Evolutionary conservation across 768 basidiomycete species (phyloP).

Genomic region (Pulveroboletus sp.): DNA sequence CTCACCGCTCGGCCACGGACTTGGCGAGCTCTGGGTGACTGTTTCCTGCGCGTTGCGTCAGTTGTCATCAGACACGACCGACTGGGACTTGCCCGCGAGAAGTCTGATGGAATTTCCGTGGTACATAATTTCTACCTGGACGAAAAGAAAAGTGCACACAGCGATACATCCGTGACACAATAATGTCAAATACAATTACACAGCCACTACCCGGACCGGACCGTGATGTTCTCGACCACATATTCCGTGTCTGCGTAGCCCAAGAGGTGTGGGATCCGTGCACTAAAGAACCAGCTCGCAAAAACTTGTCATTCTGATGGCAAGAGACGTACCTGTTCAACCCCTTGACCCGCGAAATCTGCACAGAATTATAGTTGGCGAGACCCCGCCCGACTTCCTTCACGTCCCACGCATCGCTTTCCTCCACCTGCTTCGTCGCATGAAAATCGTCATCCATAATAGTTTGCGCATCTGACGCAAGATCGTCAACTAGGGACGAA

Average conservation of each 20-base stretch:
- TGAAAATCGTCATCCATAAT: conserved; percentile 33
- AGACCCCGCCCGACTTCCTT: conserved; percentile 92
- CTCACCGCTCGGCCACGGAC: conserved; percentile 95
- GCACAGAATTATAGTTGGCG: conserved; percentile 93
- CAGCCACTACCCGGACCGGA: conserved; percentile 66
- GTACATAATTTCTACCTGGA: conserved; percentile 52
- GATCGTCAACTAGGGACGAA: conserved; percentile 29
- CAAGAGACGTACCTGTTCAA: conserved; percentile 73
- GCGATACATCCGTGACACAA: conserved; percentile 18
- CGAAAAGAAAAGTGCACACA: conserved; percentile 8
- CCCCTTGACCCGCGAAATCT: conserved; percentile 86
- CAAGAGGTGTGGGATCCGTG: conserved; percentile 72
- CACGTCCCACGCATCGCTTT: conserved; percentile 61
- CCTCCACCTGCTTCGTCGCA: conserved; percentile 31
- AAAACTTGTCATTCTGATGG: background rate
- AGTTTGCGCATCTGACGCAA: conserved; percentile 21
- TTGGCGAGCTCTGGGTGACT: conserved; percentile 98
- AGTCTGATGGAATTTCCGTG: conserved; percentile 81
- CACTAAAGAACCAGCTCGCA: conserved; percentile 44
- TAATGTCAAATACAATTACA: conserved; percentile 36
- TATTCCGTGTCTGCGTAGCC: conserved; percentile 97
- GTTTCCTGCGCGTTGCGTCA: conserved; percentile 62
- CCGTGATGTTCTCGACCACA: conserved; percentile 93
- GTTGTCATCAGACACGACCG: conserved; percentile 3
- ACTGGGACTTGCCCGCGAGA: conserved; percentile 55